Percentiles rank a stretch among this genome's conserved stretches.
These are phyloP conservation scores for Paxillus ammoniavirescens DNA, from an alignment of 768 basidiomycete species.

Conservation along the genomic window DNA sequence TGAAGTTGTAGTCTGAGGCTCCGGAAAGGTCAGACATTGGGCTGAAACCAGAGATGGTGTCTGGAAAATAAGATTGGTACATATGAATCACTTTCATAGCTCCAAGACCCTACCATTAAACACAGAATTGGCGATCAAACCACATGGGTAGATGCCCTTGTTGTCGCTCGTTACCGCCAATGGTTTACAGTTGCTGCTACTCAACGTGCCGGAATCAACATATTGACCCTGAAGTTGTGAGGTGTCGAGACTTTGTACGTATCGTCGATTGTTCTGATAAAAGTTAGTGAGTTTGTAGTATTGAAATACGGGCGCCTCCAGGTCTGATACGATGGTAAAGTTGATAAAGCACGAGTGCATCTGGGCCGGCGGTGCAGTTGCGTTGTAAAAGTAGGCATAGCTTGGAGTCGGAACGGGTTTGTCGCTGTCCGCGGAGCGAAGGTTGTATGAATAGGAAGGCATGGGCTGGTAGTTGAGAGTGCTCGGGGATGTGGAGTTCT, in stretches of 20 bases:
- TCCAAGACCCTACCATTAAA: conserved; percentile 74
- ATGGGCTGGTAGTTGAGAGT: conserved; percentile 47
- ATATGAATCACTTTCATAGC: background rate
- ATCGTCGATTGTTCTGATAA: conserved; percentile 97
- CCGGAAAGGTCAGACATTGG: conserved; percentile 42
- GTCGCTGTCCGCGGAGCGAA: conserved; percentile 57
- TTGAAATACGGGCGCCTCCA: conserved; percentile 74
- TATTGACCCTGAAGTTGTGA: conserved; percentile 80
- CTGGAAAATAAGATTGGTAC: conserved; percentile 38
- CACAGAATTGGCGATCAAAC: conserved; percentile 93
- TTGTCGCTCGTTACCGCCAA: conserved; percentile 50
- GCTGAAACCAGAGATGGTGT: conserved; percentile 71
- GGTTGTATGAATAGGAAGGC: conserved; percentile 62
- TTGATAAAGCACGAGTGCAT: conserved; percentile 69
- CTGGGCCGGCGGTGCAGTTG: conserved; percentile 43
- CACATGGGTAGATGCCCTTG: conserved; percentile 87
- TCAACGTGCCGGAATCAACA: conserved; percentile 47
- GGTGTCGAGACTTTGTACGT: conserved; percentile 87
- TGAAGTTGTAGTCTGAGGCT: conserved; percentile 63
- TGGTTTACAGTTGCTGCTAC: conserved; percentile 85
- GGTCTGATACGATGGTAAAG: conserved; percentile 79
- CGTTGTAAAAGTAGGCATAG: conserved; percentile 71
- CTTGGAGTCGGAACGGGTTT: conserved; percentile 52
- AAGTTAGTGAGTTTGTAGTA: conserved; percentile 98
- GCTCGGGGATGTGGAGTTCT: conserved; percentile 34